Evolutionary conservation across 768 basidiomycete species (phyloP).

Genomic region (Gloeopeniophorella convolvens): DNA sequence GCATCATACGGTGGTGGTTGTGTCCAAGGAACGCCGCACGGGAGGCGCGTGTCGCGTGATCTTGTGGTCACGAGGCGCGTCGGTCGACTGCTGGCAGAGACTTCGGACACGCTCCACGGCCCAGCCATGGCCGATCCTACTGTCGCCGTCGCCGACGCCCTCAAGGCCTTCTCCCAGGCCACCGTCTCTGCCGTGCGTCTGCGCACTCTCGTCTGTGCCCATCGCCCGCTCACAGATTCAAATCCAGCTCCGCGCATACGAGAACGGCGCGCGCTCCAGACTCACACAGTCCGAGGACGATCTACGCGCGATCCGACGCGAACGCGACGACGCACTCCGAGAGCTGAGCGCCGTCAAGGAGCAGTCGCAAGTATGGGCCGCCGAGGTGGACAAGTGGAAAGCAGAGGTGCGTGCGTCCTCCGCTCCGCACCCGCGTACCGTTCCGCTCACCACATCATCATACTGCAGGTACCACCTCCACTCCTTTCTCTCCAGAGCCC

Average conservation of each 20-base stretch:
- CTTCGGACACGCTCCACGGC: too few species aligned
- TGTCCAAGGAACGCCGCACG: too few species aligned
- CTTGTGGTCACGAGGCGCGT: too few species aligned
- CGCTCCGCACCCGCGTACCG: neutral
- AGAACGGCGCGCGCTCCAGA: constrained; percentile 16
- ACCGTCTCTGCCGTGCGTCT: constrained; percentile 35
- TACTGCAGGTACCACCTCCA: too few species aligned
- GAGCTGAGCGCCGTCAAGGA: constrained; percentile 11
- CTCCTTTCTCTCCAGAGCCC: too few species aligned
- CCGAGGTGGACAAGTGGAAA: constrained; percentile 19
- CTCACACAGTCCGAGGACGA: constrained; percentile 14
- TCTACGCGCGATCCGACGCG: constrained; percentile 10
- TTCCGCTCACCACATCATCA: too few species aligned
- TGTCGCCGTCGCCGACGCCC: constrained; percentile 35
- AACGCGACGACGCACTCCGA: constrained; percentile 18
- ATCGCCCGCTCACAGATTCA: neutral
- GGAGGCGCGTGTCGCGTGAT: too few species aligned
- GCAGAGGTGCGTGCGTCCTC: constrained; percentile 19
- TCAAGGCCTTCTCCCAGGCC: constrained; percentile 35
- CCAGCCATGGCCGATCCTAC: constrained; percentile 26
- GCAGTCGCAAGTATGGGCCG: constrained; percentile 4
- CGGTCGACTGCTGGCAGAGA: too few species aligned
- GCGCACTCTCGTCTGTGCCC: neutral
- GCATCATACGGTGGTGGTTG: too few species aligned
- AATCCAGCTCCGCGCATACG: constrained; percentile 15